Evolutionary conservation across 2,329 filamentous ascomycete species (phyloP).

Genomic region (Ceratocystis smalleyi): DNA sequence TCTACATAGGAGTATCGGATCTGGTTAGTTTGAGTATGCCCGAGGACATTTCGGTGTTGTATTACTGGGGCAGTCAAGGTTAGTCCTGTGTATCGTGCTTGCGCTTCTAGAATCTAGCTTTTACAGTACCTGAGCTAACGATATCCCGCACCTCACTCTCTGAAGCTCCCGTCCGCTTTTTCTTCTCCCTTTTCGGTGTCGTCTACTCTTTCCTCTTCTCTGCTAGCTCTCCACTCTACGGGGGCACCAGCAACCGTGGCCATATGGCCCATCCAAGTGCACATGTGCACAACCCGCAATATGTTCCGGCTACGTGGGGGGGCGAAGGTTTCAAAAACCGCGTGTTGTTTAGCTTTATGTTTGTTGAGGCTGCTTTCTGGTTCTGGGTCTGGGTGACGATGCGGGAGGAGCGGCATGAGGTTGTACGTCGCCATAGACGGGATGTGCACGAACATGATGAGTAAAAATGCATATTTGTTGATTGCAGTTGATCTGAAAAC

Average conservation of each 20-base stretch:
- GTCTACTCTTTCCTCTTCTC: conserved; percentile 51
- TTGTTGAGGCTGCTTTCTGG: conserved; percentile 71
- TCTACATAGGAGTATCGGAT: conserved; percentile 45
- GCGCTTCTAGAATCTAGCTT: no score
- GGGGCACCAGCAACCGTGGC: conserved; percentile 21
- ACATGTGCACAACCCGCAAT: conserved; percentile 24
- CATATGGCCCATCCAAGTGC: conserved; percentile 26
- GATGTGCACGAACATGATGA: conserved; percentile 12
- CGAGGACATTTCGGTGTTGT: conserved; percentile 47
- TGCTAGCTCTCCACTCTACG: conserved; percentile 34
- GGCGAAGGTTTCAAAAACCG: conserved; percentile 65
- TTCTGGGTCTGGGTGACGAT: conserved; percentile 69
- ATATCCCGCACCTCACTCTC: not conserved
- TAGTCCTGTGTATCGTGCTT: conserved; percentile 26
- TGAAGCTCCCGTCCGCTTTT: conserved; percentile 46
- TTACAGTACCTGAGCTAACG: conserved; percentile 11
- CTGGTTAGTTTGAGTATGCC: conserved; percentile 50
- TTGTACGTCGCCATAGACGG: conserved; percentile 25
- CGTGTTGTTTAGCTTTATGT: conserved; percentile 69
- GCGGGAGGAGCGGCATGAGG: conserved; percentile 43
- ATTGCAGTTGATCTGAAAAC: not conserved
- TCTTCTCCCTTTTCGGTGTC: conserved; percentile 45
- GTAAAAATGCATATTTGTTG: not conserved
- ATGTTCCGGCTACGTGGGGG: conserved; percentile 31
- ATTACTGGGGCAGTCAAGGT: conserved; percentile 53